Evolutionary conservation across 805 yeast species (phyloP), one percentile per base, ranked within the genome.

Genomic region (Nakazawaea anatomiae): DNA sequence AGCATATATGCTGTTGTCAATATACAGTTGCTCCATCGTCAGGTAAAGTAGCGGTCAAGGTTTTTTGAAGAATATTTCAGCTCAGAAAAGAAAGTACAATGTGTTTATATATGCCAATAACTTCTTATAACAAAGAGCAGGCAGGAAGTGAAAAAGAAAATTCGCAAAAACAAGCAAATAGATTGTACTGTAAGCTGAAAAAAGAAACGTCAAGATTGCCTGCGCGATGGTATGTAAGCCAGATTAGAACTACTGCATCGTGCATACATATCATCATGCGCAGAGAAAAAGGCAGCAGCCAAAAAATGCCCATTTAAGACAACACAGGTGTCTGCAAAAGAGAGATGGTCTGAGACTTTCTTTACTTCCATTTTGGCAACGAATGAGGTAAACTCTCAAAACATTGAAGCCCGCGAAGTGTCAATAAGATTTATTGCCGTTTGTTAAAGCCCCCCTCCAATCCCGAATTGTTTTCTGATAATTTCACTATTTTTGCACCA

Each of bases 1-100:
- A 9, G 14, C 28, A 25, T 47, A 47, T 28, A 47, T 35, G 30
- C 36, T 47, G 35, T 41, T 47, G 30, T 47, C 51, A 29, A 42
- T 42, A 18, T 34, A 36, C 30, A 42, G 46, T 29, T 47, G 42
- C 12, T 47, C 51, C 51, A 47, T 47, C 27, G 5, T 46, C n/a
- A 12, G 14, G 8, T 35, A 25, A 27, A 27, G 32, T 31, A 14
- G 2, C 7, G 2, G 36, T 42, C 2, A 4, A 9, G 28, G 2
- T 11, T 3, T 11, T 42, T 29, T 29, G 5, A 29, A 31, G 28
- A n/a, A 42, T 42, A 4, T 29, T 28, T 28, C 18, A 28, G 25
- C 7, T 9, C n/a, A 9, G 8, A 11, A 25, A 25, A 14, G 32
- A 29, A 10, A 12, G 40, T 38, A 7, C n/a, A 12, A 38, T 3